Evolutionary conservation across 805 yeast species (phyloP).

Genomic region (Candida awuae): DNA sequence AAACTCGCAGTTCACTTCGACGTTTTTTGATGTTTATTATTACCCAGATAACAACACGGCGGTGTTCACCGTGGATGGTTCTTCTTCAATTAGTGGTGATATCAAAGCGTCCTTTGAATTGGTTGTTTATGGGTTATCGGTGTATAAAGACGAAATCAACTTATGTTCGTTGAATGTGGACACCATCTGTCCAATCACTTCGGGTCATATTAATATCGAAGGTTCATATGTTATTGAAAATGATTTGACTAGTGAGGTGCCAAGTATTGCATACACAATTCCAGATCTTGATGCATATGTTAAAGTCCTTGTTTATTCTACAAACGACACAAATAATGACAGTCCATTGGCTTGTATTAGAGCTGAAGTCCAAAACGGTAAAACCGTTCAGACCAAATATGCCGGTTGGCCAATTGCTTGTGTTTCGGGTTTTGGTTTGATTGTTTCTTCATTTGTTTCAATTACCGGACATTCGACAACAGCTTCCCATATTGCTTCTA

Average conservation of each 20-base stretch:
- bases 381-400: constrained; percentile 85
- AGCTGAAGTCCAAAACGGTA: constrained; percentile 78
- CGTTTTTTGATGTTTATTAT: constrained; percentile 67
- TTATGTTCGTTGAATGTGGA: constrained; percentile 52
- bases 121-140: constrained; percentile 73
- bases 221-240: constrained; percentile 35
- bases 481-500: constrained; percentile 96
- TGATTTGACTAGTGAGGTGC: constrained; percentile 44
- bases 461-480: constrained; percentile 85
- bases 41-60: constrained; percentile 60
- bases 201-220: constrained; percentile 76
- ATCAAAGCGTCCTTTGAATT: constrained; percentile 59
- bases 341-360: constrained; percentile 82
- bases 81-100: constrained; percentile 68
- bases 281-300: constrained; percentile 96
- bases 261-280: constrained; percentile 77
- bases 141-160: constrained; percentile 45
- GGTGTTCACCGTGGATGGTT: constrained; percentile 62
- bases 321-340: constrained; percentile 33
- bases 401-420: constrained; percentile 97
- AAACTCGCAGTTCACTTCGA: constrained; percentile 77
- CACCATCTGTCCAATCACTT: constrained; percentile 72
- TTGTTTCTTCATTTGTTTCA: constrained; percentile 81
- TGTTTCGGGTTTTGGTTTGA: constrained; percentile 76
- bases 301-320: constrained; percentile 54